Conservation (phyloP, 75 land plant genomes). For the Picea sitchensis region DNA sequence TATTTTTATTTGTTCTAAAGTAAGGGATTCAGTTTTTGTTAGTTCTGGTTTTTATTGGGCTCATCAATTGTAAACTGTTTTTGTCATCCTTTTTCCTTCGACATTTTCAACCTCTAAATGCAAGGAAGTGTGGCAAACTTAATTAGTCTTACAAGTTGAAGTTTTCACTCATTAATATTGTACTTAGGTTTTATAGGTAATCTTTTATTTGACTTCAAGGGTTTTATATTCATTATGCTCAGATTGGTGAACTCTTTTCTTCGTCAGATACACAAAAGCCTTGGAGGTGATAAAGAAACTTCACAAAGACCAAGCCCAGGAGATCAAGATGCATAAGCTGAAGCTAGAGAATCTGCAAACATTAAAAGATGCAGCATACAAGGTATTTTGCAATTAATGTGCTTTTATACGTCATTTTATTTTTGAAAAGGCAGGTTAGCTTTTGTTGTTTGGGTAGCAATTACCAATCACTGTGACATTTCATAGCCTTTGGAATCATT, state of each 20-base stretch:
- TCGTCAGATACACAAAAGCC: constrained; percentile 87
- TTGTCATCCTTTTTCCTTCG: constrained; percentile 5
- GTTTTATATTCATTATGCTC: not conserved
- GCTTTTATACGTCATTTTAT: not conserved
- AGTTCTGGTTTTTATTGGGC: not conserved
- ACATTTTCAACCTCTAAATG: not conserved
- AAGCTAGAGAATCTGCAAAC: constrained; percentile 92
- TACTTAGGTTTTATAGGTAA: not conserved
- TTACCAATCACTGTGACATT: not conserved
- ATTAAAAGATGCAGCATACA: constrained; percentile 88
- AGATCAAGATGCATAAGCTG: constrained; percentile 86
- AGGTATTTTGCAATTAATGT: constrained; percentile 36
- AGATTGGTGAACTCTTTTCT: not conserved
- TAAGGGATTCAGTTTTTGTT: not conserved
- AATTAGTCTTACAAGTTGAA: not conserved
- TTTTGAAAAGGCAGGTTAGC: not conserved
- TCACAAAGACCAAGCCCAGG: constrained; percentile 96
- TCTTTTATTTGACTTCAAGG: not conserved
- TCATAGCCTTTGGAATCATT: not conserved
- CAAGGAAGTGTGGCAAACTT: not conserved
- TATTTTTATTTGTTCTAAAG: not conserved
- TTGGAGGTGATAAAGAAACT: constrained; percentile 95
- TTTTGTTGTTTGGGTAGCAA: not conserved
- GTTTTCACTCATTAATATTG: not conserved
- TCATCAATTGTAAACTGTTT: not conserved